Percentiles rank a stretch among this genome's conserved stretches.
Conservation (phyloP, 371 early-diverging fungal species). For the Rhizopus delemar region DNA sequence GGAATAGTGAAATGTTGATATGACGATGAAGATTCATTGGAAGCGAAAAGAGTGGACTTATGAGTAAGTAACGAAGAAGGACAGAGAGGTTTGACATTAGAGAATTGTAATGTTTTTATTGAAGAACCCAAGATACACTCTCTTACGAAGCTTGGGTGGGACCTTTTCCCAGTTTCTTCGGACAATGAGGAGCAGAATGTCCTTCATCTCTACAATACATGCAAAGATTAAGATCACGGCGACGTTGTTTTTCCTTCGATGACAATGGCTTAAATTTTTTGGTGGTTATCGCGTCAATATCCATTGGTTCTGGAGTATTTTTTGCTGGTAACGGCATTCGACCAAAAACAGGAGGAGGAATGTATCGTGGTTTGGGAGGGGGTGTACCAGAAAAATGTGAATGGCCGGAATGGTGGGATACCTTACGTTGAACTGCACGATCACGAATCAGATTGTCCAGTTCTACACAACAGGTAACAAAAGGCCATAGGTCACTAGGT, state of each 20-base stretch:
- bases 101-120: no score
- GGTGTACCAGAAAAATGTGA: not conserved
- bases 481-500: not conserved
- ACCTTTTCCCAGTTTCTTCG: conserved; percentile 1
- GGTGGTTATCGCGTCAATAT: not conserved
- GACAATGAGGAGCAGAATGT: not conserved
- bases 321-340: not conserved
- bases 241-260: not conserved
- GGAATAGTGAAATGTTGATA: no score
- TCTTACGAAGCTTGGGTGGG: conserved; percentile 2
- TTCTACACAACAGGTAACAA: not conserved
- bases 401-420: not conserved
- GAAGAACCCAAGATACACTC: not conserved
- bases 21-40: no score
- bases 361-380: not conserved
- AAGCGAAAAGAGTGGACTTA: no score
- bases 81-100: no score
- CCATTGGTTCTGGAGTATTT: not conserved
- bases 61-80: no score
- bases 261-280: not conserved
- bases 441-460: not conserved
- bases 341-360: not conserved
- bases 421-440: not conserved
- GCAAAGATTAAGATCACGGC: not conserved
- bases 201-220: conserved; percentile 1